These are phyloP conservation scores for Cymodocea nodosa DNA, from an alignment of 116 monocot genomes.

Conservation along the genomic window DNA sequence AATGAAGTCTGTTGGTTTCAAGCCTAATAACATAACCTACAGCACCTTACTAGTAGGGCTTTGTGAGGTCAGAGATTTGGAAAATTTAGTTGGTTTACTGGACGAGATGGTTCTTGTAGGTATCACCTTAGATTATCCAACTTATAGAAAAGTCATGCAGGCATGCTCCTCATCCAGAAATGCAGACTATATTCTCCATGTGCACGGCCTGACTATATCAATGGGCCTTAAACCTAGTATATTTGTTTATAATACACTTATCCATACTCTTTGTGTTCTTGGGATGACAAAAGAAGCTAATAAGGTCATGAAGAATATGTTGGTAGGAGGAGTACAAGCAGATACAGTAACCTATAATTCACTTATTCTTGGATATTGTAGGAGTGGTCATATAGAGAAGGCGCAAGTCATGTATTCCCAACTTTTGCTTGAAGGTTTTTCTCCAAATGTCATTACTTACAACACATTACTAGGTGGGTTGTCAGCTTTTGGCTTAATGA, in stretches of 20 bases:
- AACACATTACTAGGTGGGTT: constrained; percentile 60
- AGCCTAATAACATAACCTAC: constrained; percentile 68
- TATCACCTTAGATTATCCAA: constrained; percentile 28
- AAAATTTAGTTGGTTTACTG: constrained; percentile 30
- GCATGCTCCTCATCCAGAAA: constrained; percentile 39
- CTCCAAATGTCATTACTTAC: constrained; percentile 60
- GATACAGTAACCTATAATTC: constrained; percentile 53
- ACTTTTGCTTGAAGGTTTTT: constrained; percentile 36
- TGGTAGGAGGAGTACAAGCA: constrained; percentile 33
- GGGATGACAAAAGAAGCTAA: constrained; percentile 61
- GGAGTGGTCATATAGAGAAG: constrained; percentile 58
- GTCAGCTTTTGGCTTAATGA: constrained; percentile 38
- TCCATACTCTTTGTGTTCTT: constrained; percentile 52
- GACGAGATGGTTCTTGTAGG: constrained; percentile 53
- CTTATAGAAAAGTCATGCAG: constrained; percentile 38
- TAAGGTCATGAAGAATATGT: constrained; percentile 43
- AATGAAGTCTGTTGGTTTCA: constrained; percentile 42
- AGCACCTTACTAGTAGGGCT: constrained; percentile 36
- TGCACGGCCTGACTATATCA: constrained; percentile 36
- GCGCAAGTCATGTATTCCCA: constrained; percentile 40
- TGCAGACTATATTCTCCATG: constrained; percentile 36
- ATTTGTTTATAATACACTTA: constrained; percentile 47
- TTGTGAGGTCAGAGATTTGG: constrained; percentile 25
- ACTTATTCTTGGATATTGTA: constrained; percentile 76
- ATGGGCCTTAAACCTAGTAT: constrained; percentile 48